Conservation (phyloP, 2,329 filamentous ascomycete species). For the Scedosporium aurantiacum region DNA sequence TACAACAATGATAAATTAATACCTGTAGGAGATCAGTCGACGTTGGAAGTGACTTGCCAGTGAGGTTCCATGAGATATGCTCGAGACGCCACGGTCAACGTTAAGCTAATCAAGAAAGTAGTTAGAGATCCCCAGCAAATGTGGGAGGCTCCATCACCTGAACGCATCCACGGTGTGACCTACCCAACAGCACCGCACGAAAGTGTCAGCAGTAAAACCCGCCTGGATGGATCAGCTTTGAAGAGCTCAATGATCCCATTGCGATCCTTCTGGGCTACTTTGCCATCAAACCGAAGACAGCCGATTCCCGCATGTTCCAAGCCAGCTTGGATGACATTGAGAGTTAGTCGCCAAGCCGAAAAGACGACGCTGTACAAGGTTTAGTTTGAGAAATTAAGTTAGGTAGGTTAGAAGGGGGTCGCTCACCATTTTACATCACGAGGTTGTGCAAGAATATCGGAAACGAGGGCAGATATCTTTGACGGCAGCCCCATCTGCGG, state of each 20-base stretch:
- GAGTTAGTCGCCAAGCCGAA: constrained; percentile 36
- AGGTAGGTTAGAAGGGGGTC: not conserved
- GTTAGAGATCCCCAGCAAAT: not conserved
- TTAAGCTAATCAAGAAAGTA: constrained; percentile 22
- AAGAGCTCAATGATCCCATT: constrained; percentile 29
- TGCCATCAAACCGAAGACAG: constrained; percentile 35
- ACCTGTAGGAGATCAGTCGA: too few species aligned
- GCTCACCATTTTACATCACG: constrained; percentile 23
- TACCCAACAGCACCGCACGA: not conserved
- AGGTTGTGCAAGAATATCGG: constrained; percentile 18
- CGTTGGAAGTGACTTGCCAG: constrained; percentile 17
- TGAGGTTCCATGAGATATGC: constrained; percentile 40
- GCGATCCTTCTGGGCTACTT: constrained; percentile 28
- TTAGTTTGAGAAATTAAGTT: constrained; percentile 2
- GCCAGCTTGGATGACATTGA: constrained; percentile 31
- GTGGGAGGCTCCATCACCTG: constrained; percentile 4
- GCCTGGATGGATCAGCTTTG: constrained; percentile 21
- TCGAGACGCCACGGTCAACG: constrained; percentile 33
- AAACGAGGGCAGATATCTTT: constrained; percentile 23
- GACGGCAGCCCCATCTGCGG: constrained; percentile 14
- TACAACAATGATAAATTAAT: constrained; percentile 6
- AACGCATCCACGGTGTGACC: constrained; percentile 21
- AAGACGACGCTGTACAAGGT: constrained; percentile 32
- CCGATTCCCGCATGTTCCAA: constrained; percentile 22
- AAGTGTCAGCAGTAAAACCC: constrained; percentile 15